Base-by-base conservation (phyloP, 495 filamentous ascomycete genomes). In the Aspergillus heteromorphus region DNA sequence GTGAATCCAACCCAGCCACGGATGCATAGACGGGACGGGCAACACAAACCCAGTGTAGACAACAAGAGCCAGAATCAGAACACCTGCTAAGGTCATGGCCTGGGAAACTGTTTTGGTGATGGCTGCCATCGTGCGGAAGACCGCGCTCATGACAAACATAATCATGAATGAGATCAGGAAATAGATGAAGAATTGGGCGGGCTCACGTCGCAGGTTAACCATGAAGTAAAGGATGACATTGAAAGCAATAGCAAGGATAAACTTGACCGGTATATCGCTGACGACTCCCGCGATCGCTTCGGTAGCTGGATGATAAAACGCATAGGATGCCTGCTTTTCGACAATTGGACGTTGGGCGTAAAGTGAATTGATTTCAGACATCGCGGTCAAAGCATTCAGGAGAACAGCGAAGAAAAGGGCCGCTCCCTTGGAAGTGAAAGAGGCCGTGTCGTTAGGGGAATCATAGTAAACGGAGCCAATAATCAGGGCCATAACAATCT, bases 321-420 rank as follows among this genome's bases (percentile, higher is more conserved):
- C 79, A 53, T 81, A 85, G 1, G 71, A 76, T 2, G 64, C 64
- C 40, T 86, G 83, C 59, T 84, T 85, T 50, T 83, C 78, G 13
- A 86, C 77, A 40, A 85, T 82, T 11, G 81, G 77, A 8, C 80
- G 74, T 59, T 83, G 79, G 0, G 65, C 62, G 50, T 80, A 83
- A 5, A 82, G 65, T 42, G 50, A 73, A 55, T 79, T 79, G 61
- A 87, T 83, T 59, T 87, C 83, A 1, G 72, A 65, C 58, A 68
- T 67, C 14, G 63, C 62, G 0, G 75, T 74, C 14, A 82, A 65
- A n/a, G 77, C 74, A 50, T 80, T 81, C 18, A 79, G 62, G 14
- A 96, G 77, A 58, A 92, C 83, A 38, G 89, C 88, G 59, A 95
- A 95, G 79, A 96, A 96, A 18, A 96, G 75, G 0, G 91, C 75